phyloP scores from a whole-genome alignment of 2,329 filamentous ascomycete species.

The Curvularia eragrostidis region DNA sequence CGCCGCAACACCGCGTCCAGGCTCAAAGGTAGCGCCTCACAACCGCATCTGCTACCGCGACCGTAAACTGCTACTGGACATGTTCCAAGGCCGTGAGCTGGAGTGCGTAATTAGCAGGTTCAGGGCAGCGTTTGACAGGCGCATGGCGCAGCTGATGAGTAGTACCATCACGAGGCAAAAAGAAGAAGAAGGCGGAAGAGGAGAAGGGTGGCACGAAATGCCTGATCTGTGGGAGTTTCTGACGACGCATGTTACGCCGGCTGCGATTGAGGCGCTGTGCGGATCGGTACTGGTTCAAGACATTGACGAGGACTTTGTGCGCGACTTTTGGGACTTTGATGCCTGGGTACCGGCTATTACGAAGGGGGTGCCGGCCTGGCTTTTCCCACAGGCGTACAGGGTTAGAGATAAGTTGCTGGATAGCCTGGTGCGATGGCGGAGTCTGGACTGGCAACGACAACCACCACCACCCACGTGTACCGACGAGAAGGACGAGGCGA shows the following conservation, averaged over 20 bases:
- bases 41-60: background rate
- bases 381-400: background rate
- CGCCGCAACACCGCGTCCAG: background rate
- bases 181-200: no score
- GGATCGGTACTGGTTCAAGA: background rate
- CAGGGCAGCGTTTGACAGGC: background rate
- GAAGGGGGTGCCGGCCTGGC: background rate
- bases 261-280: background rate
- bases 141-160: background rate
- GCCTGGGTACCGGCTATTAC: background rate
- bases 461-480: no score
- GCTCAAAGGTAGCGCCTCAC: background rate
- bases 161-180: no score
- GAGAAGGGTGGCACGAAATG: background rate
- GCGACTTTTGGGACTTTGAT: background rate
- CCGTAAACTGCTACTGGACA: background rate
- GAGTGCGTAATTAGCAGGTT: background rate
- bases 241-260: background rate
- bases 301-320: background rate
- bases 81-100: background rate
- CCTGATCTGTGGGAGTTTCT: background rate
- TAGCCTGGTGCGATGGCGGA: background rate
- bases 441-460: background rate
- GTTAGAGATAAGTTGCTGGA: background rate
- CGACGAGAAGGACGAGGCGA: background rate